These are phyloP conservation scores for Rhinocladiella mackenziei DNA, from an alignment of 2,329 filamentous ascomycete genomes.

Conservation along the genomic window DNA sequence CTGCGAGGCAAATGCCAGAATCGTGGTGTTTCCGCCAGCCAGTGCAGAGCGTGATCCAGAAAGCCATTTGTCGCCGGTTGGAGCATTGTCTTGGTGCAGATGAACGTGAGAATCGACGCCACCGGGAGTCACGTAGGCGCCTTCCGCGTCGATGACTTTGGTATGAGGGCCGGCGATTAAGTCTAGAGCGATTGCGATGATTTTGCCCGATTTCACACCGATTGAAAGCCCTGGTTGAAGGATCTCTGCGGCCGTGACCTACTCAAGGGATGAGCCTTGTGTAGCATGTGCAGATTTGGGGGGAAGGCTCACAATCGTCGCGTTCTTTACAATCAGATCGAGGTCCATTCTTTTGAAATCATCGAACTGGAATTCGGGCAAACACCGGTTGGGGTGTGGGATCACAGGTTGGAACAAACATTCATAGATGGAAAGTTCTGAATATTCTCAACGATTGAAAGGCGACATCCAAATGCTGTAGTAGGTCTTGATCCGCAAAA, in stretches of 20 bases:
- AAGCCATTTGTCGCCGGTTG: slow-evolving; percentile 45
- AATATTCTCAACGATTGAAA: no score
- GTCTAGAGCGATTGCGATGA: slow-evolving; percentile 42
- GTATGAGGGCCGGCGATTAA: slow-evolving; percentile 37
- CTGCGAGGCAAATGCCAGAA: slow-evolving; percentile 57
- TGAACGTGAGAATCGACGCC: slow-evolving; percentile 51
- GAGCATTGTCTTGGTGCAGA: slow-evolving; percentile 44
- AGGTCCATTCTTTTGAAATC: slow-evolving; percentile 28
- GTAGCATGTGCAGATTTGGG: not conserved
- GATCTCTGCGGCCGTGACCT: slow-evolving; percentile 48
- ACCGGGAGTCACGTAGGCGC: slow-evolving; percentile 36
- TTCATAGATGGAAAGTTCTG: no score
- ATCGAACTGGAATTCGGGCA: no score
- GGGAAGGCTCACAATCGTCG: slow-evolving; percentile 36
- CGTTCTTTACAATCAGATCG: slow-evolving; percentile 43
- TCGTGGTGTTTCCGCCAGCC: slow-evolving; percentile 57
- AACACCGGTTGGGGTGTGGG: no score
- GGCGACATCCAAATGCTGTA: no score
- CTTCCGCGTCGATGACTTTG: slow-evolving; percentile 42
- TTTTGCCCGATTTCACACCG: slow-evolving; percentile 47
- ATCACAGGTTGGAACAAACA: not conserved
- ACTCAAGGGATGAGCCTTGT: no score
- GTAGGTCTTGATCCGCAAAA: no score
- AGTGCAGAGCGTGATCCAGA: slow-evolving; percentile 53
- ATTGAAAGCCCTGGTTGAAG: slow-evolving; percentile 44